Percentiles rank a stretch among this genome's conserved stretches.
phyloP scores from a whole-genome alignment of 2,329 filamentous ascomycete genomes.

The Fusarium beomiforme region DNA sequence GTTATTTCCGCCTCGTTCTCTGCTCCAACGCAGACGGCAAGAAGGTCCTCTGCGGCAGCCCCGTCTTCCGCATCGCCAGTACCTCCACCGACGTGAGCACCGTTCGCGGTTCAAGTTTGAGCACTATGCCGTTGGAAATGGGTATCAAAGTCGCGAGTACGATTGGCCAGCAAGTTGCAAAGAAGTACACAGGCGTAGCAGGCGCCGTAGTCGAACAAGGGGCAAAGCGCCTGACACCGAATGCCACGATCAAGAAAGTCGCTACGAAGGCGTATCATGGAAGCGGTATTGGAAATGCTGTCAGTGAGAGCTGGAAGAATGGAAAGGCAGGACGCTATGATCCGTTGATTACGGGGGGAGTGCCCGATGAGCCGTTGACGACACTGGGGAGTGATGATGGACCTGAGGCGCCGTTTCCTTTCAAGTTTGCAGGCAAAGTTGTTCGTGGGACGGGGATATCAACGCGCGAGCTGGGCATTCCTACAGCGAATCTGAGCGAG shows the following conservation, averaged over 20 bases:
- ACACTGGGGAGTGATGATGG: constrained; percentile 61
- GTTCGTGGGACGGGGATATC: constrained; percentile 56
- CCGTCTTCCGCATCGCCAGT: constrained; percentile 75
- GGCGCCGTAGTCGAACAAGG: constrained; percentile 53
- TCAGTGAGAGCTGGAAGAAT: constrained; percentile 51
- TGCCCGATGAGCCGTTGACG: constrained; percentile 47
- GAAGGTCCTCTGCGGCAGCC: constrained; percentile 71
- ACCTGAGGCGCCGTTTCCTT: constrained; percentile 62
- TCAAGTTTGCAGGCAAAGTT: constrained; percentile 61
- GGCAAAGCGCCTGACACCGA: constrained; percentile 50
- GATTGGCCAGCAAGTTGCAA: constrained; percentile 57
- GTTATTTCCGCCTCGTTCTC: constrained; percentile 75
- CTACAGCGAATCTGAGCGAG: constrained; percentile 63
- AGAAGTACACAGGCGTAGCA: constrained; percentile 53
- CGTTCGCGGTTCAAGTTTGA: constrained; percentile 71
- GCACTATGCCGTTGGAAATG: constrained; percentile 72
- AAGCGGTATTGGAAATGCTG: constrained; percentile 39
- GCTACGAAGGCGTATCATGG: constrained; percentile 52
- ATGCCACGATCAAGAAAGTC: constrained; percentile 49
- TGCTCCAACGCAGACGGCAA: constrained; percentile 59
- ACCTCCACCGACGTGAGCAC: constrained; percentile 69
- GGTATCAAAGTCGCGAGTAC: constrained; percentile 67
- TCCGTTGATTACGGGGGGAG: constrained; percentile 45
- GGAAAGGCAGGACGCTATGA: constrained; percentile 51
- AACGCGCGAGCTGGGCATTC: constrained; percentile 54